These are phyloP conservation scores for Pelargonium fulgidum DNA, from an alignment of 441 rosid species.

Conservation along the genomic window DNA sequence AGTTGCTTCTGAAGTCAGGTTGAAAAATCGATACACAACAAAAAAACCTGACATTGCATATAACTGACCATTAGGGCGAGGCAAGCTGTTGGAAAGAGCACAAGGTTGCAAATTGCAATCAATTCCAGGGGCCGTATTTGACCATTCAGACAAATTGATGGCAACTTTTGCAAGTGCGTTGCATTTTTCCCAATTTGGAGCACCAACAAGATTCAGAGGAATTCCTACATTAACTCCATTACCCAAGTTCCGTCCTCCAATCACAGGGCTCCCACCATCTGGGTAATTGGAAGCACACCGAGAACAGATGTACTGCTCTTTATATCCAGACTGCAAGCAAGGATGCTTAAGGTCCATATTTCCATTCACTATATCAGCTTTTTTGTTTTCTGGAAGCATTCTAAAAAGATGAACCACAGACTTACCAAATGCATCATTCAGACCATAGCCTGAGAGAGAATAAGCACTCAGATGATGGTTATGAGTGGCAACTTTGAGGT, in stretches of 20 bases:
- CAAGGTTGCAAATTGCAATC: conserved; percentile 94
- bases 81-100: conserved; percentile 63
- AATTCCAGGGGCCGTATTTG: conserved; percentile 44
- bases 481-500: conserved; percentile 70
- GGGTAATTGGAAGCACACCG: conserved; percentile 49
- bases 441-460: conserved; percentile 94
- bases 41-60: conserved; percentile 92
- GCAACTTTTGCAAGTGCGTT: conserved; percentile 67
- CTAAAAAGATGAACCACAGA: conserved; percentile 64
- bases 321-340: conserved; percentile 83
- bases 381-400: conserved; percentile 35
- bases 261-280: conserved; percentile 42
- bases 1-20: conserved; percentile 68
- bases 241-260: conserved; percentile 30
- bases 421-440: conserved; percentile 95
- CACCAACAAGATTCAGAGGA: conserved; percentile 64
- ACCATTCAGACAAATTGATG: conserved; percentile 91
- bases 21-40: conserved; percentile 82
- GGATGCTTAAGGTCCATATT: conserved; percentile 77
- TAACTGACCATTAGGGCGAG: conserved; percentile 82
- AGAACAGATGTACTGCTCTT: conserved; percentile 60
- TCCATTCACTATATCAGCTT: conserved; percentile 40
- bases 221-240: conserved; percentile 58
- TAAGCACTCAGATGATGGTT: conserved; percentile 85
- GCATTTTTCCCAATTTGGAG: conserved; percentile 84